Evolutionary conservation across 1,139 yeast species (phyloP), one percentile per base, ranked within the genome.

Genomic region (Magnusiomyces tetraspermus): DNA sequence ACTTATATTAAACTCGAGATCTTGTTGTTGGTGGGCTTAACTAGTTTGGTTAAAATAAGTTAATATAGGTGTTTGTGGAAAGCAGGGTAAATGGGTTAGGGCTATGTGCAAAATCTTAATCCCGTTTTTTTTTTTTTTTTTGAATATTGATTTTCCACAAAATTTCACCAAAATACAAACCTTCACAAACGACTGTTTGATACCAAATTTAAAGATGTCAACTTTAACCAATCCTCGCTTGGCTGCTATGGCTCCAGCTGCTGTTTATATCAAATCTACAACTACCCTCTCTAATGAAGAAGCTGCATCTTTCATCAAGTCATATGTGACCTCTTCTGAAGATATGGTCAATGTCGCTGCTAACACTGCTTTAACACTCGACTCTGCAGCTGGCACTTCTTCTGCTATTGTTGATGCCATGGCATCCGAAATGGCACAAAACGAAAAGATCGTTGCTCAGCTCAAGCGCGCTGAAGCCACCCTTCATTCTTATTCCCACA

Each of bases 391-490:
- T 24, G 33, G 33, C 6, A 38, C 54, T n/a, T 43, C 48, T 26
- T 21, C 48, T 31, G 40, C 48, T 17, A 43, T 44, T n/a, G 48
- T 52, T 13, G 53, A 51, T 44, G 46, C 36, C 19, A 28, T 50
- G 24, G 56, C 56, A 22, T 28, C 51, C 21, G 53, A 53, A 11
- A 30, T 50, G 11, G 46, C 55, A 5, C 45, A 57, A 44, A 57
- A 59, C 41, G 71, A 62, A 37, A 59, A 65, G 31, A 69, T 75
- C 5, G 63, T 78, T 58, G 77, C 83, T 55, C 92, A 83, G 71
- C 72, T 84, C 60, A 75, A 73, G 61, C 73, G 92, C 59, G 73
- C 83, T 37, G 87, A 82, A 64, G 75, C 90, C 68, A 85, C 82
- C 61, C 76, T 84, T 55, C 50, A 36, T 31, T 33, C 30, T 46